These are phyloP conservation scores for Trebouxia sp. DNA, from an alignment of 139 green algal species.

Conservation along the genomic window DNA sequence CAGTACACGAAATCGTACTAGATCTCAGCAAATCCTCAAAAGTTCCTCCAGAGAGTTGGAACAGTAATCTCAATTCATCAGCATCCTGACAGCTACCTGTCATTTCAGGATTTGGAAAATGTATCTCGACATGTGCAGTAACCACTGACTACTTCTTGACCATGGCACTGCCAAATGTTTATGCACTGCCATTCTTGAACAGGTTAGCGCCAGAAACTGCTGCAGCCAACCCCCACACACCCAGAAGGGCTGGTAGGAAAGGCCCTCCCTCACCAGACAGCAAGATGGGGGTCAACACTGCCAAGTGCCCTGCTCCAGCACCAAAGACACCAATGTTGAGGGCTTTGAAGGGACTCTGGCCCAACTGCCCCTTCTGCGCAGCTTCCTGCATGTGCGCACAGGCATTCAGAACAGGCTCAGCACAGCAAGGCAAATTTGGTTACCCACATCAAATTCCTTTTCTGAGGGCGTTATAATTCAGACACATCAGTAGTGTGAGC, in stretches of 20 bases:
- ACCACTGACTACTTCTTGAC: too few species aligned
- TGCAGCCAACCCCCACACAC: neutral
- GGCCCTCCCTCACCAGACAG: conserved; percentile 16
- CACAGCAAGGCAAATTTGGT: neutral
- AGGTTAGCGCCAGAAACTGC: neutral
- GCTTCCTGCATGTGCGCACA: neutral
- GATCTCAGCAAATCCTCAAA: too few species aligned
- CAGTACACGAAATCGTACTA: too few species aligned
- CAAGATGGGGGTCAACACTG: conserved; percentile 13
- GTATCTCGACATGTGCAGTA: too few species aligned
- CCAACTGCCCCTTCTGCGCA: neutral
- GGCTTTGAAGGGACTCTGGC: neutral
- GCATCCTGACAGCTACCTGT: too few species aligned
- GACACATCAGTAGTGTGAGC: neutral
- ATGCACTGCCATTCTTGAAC: conserved; percentile 18
- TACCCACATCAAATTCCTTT: neutral
- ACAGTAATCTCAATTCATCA: too few species aligned
- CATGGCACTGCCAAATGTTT: too few species aligned
- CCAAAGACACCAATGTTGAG: neutral
- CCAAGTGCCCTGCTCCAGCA: conserved; percentile 21
- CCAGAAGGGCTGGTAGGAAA: conserved; percentile 10
- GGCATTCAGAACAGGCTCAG: neutral
- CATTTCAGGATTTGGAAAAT: too few species aligned
- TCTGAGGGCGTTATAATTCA: neutral
- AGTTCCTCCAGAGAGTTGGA: too few species aligned